These are phyloP conservation scores for Colletotrichum eremochloae DNA, from an alignment of 2,329 filamentous ascomycete species.

Conservation along the genomic window DNA sequence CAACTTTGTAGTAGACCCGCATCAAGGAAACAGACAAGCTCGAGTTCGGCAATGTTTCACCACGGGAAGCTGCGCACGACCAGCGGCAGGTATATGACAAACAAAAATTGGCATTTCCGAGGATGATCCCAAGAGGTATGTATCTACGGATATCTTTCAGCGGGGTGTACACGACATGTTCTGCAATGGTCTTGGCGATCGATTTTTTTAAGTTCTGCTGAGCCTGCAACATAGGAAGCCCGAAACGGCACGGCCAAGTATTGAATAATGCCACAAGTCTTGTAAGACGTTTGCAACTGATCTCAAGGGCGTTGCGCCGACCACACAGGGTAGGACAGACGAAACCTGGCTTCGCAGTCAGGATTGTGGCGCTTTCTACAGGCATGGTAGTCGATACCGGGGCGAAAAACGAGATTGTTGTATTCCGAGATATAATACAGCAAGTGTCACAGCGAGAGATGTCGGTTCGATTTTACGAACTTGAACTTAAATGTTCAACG, in stretches of 20 bases:
- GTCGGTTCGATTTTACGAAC: neutral
- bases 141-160: neutral
- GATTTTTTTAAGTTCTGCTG: neutral
- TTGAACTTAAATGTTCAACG: neutral
- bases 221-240: neutral
- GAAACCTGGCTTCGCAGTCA: neutral
- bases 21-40: neutral
- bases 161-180: neutral
- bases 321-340: neutral
- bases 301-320: neutral
- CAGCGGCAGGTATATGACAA: neutral
- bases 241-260: neutral
- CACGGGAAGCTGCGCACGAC: neutral
- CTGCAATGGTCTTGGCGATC: neutral
- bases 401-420: neutral
- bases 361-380: neutral
- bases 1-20: neutral
- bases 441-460: neutral
- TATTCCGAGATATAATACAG: neutral
- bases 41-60: neutral
- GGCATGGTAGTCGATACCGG: neutral
- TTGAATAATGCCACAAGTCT: slow-evolving; percentile 14
- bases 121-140: neutral
- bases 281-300: no score
- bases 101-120: neutral